Conservation (phyloP, 306 rosid genomes). For the Vigna unguiculata region DNA sequence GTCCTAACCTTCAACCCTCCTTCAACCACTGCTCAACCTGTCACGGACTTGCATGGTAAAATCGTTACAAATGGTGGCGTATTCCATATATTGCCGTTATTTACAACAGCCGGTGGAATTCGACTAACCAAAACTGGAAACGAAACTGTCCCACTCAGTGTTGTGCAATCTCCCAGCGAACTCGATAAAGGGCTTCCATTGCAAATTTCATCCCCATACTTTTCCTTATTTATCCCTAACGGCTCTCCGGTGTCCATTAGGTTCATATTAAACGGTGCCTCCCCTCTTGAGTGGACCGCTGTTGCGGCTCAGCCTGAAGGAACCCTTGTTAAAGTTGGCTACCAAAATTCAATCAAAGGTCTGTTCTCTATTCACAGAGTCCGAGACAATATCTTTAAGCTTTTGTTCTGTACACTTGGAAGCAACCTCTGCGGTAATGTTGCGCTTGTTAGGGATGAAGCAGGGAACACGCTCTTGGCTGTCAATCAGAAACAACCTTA, state of each 20-base stretch:
- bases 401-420: neutral
- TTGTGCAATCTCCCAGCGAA: neutral
- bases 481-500: neutral
- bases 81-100: too few relatives aligned
- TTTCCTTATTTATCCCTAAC: rapidly evolving
- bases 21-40: neutral
- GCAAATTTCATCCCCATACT: neutral
- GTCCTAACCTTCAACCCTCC: neutral
- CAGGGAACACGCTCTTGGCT: neutral
- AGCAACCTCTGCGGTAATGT: neutral
- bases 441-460: neutral
- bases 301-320: neutral
- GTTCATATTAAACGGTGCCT: neutral
- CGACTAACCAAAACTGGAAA: too few relatives aligned
- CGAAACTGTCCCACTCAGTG: neutral
- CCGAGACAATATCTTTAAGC: neutral
- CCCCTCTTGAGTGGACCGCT: neutral
- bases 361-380: rapidly evolving
- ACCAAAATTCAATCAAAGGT: neutral
- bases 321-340: neutral
- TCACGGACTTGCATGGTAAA: neutral
- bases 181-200: neutral
- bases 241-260: neutral
- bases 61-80: rapidly evolving
- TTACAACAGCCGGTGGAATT: too few relatives aligned